Percentiles rank a stretch among this genome's conserved stretches.
These are phyloP conservation scores for Nannizziopsis barbatae DNA, from an alignment of 2,329 filamentous ascomycete species.

Conservation along the genomic window DNA sequence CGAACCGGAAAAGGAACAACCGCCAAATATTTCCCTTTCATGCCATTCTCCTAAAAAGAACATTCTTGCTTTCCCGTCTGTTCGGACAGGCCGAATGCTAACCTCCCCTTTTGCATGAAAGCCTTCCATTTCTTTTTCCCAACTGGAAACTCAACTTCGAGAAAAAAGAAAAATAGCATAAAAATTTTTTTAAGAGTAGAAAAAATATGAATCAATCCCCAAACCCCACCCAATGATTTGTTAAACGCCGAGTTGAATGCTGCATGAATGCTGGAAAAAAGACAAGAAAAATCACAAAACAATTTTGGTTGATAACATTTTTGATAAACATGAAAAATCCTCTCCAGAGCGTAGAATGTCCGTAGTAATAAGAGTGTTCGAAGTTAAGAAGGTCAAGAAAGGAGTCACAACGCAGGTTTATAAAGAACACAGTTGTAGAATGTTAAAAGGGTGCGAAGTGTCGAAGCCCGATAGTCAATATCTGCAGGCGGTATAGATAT, in stretches of 20 bases:
- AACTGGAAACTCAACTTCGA: neutral
- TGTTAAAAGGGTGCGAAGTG: neutral
- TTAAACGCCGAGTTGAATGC: conserved; percentile 8
- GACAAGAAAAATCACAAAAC: neutral
- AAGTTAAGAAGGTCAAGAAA: neutral
- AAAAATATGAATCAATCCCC: neutral
- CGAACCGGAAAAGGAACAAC: no score
- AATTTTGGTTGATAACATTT: neutral
- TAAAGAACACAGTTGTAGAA: conserved; percentile 7
- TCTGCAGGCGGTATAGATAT: no score
- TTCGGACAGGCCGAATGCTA: no score
- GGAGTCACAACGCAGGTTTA: neutral
- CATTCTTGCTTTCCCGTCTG: no score
- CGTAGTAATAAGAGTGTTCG: neutral
- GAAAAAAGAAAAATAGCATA: neutral
- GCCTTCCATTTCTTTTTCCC: neutral
- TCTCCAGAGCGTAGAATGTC: conserved; percentile 1
- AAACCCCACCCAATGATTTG: conserved; percentile 2
- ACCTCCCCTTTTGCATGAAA: neutral
- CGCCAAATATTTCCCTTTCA: no score
- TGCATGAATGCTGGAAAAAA: conserved; percentile 4
- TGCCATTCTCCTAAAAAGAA: no score
- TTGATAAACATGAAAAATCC: conserved; percentile 1
- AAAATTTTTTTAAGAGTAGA: neutral
- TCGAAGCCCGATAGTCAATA: neutral